Base-by-base conservation (phyloP, 2,329 filamentous ascomycete genomes). In the Colletotrichum chrysophilum region DNA sequence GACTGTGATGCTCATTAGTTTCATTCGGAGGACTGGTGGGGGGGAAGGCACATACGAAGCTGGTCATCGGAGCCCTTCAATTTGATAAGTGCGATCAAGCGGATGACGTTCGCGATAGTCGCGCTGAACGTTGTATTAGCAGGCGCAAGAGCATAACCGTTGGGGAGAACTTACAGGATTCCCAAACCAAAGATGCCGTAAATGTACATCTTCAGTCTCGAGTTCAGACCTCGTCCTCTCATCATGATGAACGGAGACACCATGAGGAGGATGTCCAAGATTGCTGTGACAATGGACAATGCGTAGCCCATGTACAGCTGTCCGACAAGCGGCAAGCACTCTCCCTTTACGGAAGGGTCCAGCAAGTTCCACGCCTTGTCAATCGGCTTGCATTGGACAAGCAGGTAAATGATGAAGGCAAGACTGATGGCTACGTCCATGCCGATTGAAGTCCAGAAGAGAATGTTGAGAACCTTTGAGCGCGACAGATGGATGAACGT, bases 281-380 rank as follows among this genome's bases (percentile, higher is more conserved):
- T 34, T 5, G 72, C 72, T 21, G 72, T 74, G 5, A 74, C 72
- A 4, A 74, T 71, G 21, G 48, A 74, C 52, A 74, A 14, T 5
- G 72, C 72, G 14, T 74, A 74, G 4, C 72, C 72, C 72, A 74
- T 71, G 4, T 74, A 74, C 34, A 74, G 36, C 48, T 74, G 72
- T 7, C 72, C 72, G 2, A 7, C 12, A 7, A 74, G 52, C 3
- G 72, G 68, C 14, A 74, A 48, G 28, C 72, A 74, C 10, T 71
- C 28, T 7, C 72, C 72, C 52, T 55, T 71, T 1, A 69, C 72
- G 8, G 10, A 13, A 5, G 61, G 24, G 2, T 74, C 72, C n/a
- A 74, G 43, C 36, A 74, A 7, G 14, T 55, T 71, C 72, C 72
- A 74, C 6, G 72, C 72, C 14, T 60, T 61, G 13, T 71, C 68